phyloP scores from a whole-genome alignment of 2,329 filamentous ascomycete genomes.

The Arthrinium phaeospermum region DNA sequence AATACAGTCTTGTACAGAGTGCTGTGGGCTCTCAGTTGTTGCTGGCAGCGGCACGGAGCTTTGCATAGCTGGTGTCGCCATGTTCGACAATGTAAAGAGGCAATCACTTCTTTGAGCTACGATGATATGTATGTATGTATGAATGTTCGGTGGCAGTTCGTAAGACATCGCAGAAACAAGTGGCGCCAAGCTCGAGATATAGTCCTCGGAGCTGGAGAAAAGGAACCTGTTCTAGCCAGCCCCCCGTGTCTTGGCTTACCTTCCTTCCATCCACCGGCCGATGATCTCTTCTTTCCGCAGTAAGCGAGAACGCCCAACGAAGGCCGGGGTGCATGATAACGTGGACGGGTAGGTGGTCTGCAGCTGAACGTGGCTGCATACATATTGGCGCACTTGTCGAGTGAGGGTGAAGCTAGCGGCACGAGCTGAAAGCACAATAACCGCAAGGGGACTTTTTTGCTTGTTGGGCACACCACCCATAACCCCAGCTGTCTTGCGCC shows the following conservation, averaged over 20 bases:
- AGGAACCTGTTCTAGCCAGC: background rate
- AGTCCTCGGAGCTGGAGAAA: background rate
- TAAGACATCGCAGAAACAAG: background rate
- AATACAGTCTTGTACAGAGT: background rate
- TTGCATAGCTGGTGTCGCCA: background rate
- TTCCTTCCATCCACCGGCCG: background rate
- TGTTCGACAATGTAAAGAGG: background rate
- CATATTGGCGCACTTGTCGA: background rate
- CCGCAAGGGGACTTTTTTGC: conserved; percentile 8
- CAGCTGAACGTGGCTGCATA: conserved; percentile 2
- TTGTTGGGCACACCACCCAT: background rate
- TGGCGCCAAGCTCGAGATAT: background rate
- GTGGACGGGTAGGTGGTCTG: background rate
- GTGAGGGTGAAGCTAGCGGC: background rate
- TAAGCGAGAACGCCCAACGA: background rate
- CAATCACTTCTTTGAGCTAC: background rate
- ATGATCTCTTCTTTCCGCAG: background rate
- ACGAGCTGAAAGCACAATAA: background rate
- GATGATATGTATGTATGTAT: background rate
- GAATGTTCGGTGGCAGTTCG: background rate
- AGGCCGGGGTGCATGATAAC: background rate
- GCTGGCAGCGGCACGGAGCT: background rate
- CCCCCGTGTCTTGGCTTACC: background rate
- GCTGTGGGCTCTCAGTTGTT: background rate
- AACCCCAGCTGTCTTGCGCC: background rate